Percentiles rank a stretch among this genome's conserved stretches.
Conservation (phyloP, 2,329 filamentous ascomycete genomes). For the Rachicladosporium sp. region DNA sequence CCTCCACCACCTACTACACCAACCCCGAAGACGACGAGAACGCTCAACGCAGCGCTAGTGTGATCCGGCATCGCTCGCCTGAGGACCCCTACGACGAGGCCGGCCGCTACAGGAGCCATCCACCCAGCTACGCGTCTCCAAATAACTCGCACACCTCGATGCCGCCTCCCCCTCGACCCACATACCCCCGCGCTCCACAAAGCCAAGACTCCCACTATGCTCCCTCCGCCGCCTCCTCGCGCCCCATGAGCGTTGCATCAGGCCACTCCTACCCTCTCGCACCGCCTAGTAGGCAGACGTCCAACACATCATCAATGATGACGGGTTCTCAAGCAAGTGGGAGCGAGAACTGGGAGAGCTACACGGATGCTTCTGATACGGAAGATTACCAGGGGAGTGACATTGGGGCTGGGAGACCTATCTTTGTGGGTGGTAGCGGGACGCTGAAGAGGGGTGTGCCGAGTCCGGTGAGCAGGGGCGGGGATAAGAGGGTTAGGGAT, state of each 20-base stretch:
- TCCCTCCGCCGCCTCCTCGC: slow-evolving; percentile 11
- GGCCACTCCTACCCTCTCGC: slow-evolving; percentile 17
- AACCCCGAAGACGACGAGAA: slow-evolving; percentile 26
- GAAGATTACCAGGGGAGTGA: slow-evolving; percentile 12
- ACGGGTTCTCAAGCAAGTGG: slow-evolving; percentile 37
- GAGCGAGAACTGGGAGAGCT: slow-evolving; percentile 97
- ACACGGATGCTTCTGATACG: slow-evolving; percentile 50
- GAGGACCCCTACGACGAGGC: slow-evolving; percentile 79
- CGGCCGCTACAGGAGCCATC: slow-evolving; percentile 13
- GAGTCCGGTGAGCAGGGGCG: too few species aligned
- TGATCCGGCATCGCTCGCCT: slow-evolving; percentile 49
- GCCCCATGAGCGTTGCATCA: slow-evolving; percentile 16
- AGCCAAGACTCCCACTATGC: slow-evolving; percentile 9
- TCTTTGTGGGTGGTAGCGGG: too few species aligned
- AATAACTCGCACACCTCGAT: slow-evolving; percentile 8
- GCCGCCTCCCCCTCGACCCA: slow-evolving; percentile 11
- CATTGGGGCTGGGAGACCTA: too few species aligned
- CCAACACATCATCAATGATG: slow-evolving; percentile 24
- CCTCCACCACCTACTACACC: slow-evolving; percentile 22
- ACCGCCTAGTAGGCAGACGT: slow-evolving; percentile 20
- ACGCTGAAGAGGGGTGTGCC: too few species aligned
- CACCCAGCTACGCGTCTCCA: slow-evolving; percentile 15
- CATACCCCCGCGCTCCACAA: slow-evolving; percentile 5
- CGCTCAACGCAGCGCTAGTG: slow-evolving; percentile 42
- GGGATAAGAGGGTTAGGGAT: too few species aligned